Percentiles rank a stretch among this genome's conserved stretches.
These are phyloP conservation scores for Pythium insidiosum DNA, from an alignment of 352 stramenopile species.

Conservation along the genomic window DNA sequence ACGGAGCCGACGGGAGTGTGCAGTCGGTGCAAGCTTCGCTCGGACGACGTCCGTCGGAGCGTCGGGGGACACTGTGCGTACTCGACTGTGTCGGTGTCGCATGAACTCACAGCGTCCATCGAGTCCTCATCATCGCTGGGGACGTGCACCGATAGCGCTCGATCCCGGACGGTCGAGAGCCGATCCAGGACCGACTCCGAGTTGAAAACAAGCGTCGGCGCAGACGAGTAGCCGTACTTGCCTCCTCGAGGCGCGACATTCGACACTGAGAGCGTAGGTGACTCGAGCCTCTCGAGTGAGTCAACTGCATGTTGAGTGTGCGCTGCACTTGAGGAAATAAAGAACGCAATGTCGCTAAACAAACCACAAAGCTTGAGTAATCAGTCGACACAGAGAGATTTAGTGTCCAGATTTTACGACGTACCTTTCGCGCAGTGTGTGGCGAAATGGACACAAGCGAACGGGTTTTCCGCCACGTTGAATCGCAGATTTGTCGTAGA, in stretches of 20 bases:
- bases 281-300: constrained; percentile 3
- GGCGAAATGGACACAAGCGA: constrained; percentile 26
- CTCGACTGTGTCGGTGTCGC: no score
- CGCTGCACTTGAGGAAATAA: constrained; percentile 35
- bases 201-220: constrained; percentile 37
- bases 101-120: no score
- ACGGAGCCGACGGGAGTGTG: no score
- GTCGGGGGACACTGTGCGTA: no score
- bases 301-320: constrained; percentile 33
- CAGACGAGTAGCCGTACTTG: background rate
- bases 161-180: constrained; percentile 27
- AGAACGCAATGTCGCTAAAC: constrained; percentile 38
- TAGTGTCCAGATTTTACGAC: background rate
- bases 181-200: constrained; percentile 39
- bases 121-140: constrained; percentile 13
- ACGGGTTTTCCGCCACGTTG: constrained; percentile 19
- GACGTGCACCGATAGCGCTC: constrained; percentile 17
- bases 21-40: no score
- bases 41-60: no score
- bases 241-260: constrained; percentile 1
- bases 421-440: constrained; percentile 31
- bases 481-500: constrained; percentile 29
- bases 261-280: constrained; percentile 2
- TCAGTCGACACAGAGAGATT: background rate
- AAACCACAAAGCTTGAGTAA: no score